Evolutionary conservation across 805 yeast genomes (phyloP).

Genomic region (Kazachstania taianensis): DNA sequence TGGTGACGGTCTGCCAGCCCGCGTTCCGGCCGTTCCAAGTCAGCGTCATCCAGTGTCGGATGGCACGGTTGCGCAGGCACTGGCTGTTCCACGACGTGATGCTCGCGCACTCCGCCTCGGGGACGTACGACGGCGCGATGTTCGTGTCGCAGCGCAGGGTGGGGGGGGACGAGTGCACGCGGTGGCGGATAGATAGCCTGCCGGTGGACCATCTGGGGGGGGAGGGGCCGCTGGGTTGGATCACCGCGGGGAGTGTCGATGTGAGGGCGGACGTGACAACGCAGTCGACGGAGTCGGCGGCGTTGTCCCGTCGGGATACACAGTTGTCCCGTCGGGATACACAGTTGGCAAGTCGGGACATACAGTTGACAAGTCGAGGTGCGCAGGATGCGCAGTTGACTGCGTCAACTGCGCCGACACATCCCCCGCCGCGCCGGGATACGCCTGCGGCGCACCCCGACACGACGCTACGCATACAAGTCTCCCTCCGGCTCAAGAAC

Average conservation of each 20-base stretch:
- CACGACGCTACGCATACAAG: conserved; percentile 7
- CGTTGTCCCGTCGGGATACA: conserved; percentile 1
- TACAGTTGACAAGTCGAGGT: conserved; percentile 33
- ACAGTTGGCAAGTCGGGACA: background rate
- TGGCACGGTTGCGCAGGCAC: conserved; percentile 73
- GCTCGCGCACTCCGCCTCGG: conserved; percentile 76
- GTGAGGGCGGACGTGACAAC: conserved; percentile 85
- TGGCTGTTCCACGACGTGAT: conserved; percentile 87
- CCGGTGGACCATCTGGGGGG: conserved; percentile 84
- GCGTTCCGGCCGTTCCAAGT: conserved; percentile 74
- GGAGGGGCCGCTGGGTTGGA: conserved; percentile 97
- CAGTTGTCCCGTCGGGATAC: background rate
- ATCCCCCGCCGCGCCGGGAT: background rate
- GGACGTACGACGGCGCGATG: conserved; percentile 85
- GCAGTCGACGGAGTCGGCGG: conserved; percentile 49
- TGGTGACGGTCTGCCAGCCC: conserved; percentile 78
- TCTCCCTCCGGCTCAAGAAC: conserved; percentile 71
- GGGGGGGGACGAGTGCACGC: no score
- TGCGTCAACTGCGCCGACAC: background rate
- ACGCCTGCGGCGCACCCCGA: background rate
- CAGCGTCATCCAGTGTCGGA: conserved; percentile 77
- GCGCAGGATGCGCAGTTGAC: conserved; percentile 35
- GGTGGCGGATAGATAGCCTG: conserved; percentile 63
- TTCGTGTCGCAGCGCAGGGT: conserved; percentile 70
- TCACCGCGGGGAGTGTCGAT: conserved; percentile 82